Evolutionary conservation across 345 rosid species (phyloP).

Genomic region (Aethionema arabicum): DNA sequence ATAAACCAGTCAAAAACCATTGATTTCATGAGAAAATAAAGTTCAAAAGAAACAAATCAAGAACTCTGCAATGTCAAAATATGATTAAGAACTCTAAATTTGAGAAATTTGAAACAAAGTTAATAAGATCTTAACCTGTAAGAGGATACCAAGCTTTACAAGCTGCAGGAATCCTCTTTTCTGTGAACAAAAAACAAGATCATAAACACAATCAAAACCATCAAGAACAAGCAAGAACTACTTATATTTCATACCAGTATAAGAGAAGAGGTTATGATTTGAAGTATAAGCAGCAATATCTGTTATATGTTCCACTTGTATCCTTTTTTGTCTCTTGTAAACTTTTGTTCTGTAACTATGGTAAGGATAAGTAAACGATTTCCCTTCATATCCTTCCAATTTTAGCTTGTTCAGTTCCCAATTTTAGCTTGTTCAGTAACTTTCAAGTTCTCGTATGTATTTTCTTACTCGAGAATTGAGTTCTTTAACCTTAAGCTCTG

Average conservation of each 20-base stretch:
- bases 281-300: conserved; percentile 50
- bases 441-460: conserved; percentile 51
- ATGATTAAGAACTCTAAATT: too few species aligned
- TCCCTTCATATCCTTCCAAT: conserved; percentile 40
- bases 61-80: not conserved
- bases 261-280: conserved; percentile 57
- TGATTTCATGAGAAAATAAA: not conserved
- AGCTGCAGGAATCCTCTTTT: too few species aligned
- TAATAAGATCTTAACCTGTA: too few species aligned
- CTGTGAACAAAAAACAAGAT: too few species aligned
- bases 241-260: conserved; percentile 39
- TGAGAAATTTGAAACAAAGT: too few species aligned
- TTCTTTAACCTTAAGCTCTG: conserved; percentile 53
- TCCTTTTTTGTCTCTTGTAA: conserved; percentile 56
- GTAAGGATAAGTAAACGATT: conserved; percentile 48
- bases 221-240: too few species aligned
- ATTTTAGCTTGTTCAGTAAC: conserved; percentile 41
- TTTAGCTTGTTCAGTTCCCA: conserved; percentile 30
- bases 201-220: too few species aligned
- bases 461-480: conserved; percentile 41
- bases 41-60: not conserved
- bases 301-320: conserved; percentile 49
- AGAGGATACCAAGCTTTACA: too few species aligned
- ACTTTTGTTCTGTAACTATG: conserved; percentile 39
- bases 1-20: not conserved